A percentile compares a stretch with the other conserved stretches of the same genome.
These are phyloP conservation scores for Hippophae rhamnoides DNA, from an alignment of 306 rosid species.

Conservation along the genomic window DNA sequence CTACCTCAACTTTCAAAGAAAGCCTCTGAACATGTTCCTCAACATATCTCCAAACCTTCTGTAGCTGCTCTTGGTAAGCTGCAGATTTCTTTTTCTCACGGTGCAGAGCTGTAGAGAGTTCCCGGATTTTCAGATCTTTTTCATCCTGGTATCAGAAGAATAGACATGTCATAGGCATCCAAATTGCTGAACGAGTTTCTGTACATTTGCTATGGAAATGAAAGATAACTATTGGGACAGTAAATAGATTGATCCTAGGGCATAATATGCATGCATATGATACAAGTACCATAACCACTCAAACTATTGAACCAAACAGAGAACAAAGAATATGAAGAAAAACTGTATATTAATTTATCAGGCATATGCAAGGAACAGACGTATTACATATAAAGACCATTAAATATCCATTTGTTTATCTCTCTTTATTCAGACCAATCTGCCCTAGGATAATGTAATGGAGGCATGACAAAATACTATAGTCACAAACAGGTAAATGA, in stretches of 20 bases:
- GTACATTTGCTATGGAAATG: background rate
- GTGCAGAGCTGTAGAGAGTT: conserved; percentile 15
- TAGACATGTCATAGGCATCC: background rate
- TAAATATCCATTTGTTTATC: too few relatives aligned
- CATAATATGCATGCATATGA: background rate
- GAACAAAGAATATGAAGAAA: background rate
- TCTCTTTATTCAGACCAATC: too few relatives aligned
- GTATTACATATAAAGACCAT: too few relatives aligned
- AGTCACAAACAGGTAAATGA: too few relatives aligned
- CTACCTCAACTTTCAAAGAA: conserved; percentile 14
- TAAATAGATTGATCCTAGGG: background rate
- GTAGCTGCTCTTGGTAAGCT: conserved; percentile 16
- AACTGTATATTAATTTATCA: background rate
- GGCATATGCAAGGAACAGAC: background rate
- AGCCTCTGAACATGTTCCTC: conserved; percentile 18
- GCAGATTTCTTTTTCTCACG: conserved; percentile 18
- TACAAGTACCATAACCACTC: background rate
- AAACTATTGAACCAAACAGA: background rate
- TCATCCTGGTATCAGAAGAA: conserved; percentile 11
- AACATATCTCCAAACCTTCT: conserved; percentile 14
- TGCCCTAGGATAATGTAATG: too few relatives aligned
- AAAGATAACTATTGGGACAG: background rate
- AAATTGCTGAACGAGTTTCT: background rate
- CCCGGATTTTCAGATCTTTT: conserved; percentile 17
- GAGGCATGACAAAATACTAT: too few relatives aligned